Base-by-base conservation (phyloP, 2,329 filamentous ascomycete species). In the Botrytis byssoidea region DNA sequence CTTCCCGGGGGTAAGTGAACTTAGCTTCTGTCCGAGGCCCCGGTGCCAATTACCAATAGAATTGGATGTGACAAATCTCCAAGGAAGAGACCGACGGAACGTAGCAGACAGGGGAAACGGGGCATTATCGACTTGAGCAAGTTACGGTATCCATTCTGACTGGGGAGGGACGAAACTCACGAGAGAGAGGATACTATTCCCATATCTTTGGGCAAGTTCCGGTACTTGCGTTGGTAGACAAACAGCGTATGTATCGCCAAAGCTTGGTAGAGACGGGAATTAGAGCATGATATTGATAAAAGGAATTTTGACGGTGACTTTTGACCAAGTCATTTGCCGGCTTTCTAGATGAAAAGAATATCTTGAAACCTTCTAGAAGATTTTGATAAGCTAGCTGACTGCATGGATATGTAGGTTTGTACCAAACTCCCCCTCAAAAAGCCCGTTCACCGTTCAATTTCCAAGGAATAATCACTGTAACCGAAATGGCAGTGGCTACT, bases 281-380 rank as follows among this genome's bases (percentile, higher is more conserved):
- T 40, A 14, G 37, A n/a, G 35, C 32, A 67, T 37, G 12, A 44
- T 46, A 46, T 65, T 29, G 37, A 35, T 22, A 65, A 44, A 32
- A 22, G n/a, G 40, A 46, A 46, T 9, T 6, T 46, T 16, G 40
- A 35, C 22, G 25, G n/a, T 12, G 16, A 29, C 37, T 64, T 12
- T 20, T 0, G 35, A 68, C 40, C n/a, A 37, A 42, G 46, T 18
- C 48, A 68, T 29, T 37, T 20, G 16, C 22, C 18, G 46, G 32
- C n/a, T 29, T 35, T 40, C 48, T 7, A 57, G 9, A 57, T 68
- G 48, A 68, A 57, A 55, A 55, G 66, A 68, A 57, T 42, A 18
- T 57, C 22, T 42, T 32, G 40, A 68, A 68, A 40, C 48, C 42
- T 68, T 68, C 66, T 57, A 68, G 66, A 68, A 68, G 66, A 42